Evolutionary conservation across 2,329 filamentous ascomycete species (phyloP).

Genomic region (Fusarium sp.): DNA sequence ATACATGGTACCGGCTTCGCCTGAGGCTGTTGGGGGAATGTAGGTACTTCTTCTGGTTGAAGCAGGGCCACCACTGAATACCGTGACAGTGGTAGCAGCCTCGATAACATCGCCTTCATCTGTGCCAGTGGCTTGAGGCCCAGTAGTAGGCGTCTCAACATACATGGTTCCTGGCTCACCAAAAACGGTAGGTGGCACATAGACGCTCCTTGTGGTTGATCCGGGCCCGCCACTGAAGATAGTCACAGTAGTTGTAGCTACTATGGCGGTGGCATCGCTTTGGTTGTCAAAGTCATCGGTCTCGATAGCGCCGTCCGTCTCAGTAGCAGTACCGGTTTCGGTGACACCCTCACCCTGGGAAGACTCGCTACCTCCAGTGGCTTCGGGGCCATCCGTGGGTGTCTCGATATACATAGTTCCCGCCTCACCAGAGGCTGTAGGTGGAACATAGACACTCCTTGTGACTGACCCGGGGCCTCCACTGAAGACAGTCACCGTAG

Average conservation of each 20-base stretch:
- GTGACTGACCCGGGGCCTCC: background rate
- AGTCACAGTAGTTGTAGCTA: background rate
- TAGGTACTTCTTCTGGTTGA: background rate
- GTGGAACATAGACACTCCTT: background rate
- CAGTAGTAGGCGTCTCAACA: background rate
- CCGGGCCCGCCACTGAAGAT: background rate
- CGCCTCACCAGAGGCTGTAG: background rate
- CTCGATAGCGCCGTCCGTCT: background rate
- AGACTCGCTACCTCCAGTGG: background rate
- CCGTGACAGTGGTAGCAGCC: background rate
- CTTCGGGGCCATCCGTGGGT: background rate
- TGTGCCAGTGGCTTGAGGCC: background rate
- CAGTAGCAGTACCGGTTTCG: background rate
- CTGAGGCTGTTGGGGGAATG: background rate
- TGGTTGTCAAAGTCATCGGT: background rate
- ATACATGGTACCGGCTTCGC: background rate
- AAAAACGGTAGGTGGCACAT: background rate
- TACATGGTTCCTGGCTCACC: background rate
- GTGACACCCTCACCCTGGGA: background rate
- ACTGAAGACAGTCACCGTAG: background rate
- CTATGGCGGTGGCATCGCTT: background rate
- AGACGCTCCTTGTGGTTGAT: background rate
- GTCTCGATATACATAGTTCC: constrained; percentile 3
- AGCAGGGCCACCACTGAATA: background rate
- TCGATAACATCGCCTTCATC: background rate